Base-by-base conservation (phyloP, 2,329 filamentous ascomycete genomes). In the Botryotinia narcissicola region DNA sequence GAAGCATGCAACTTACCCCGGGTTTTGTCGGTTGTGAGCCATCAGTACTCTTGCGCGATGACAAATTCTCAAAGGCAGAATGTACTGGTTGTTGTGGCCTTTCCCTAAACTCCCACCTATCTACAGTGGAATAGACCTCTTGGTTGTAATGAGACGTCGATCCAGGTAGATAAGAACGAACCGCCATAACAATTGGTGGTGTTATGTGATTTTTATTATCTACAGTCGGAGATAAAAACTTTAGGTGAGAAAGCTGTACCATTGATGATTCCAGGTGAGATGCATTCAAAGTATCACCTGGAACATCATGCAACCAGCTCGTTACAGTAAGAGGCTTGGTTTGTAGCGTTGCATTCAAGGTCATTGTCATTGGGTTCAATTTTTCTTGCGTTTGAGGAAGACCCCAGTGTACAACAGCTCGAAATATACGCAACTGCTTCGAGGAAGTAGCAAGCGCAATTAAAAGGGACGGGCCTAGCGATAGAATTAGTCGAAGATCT, bases 51-150 rank as follows among this genome's bases (percentile, higher is more conserved):
- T 89, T 89, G 77, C 91, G 89, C 61, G 87, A 86, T 12, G 90
- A 89, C 40, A 96, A 85, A 77, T 95, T 91, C 76, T 94, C 92
- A 80, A 97, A 95, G 20, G 91, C 92, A 2, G 91, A 84, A 80
- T 96, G 92, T 12, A 97, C 83, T 16, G 84, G 86, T 75, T 91
- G 89, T 42, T 68, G 66, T n/a, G 87, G 83, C 66, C 89, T 86
- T 46, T 92, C 89, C 46, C 87, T 86, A 16, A 95, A 81, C 77
- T 96, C 91, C 95, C 95, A 98, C 75, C 92, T 88, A 75, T 94
- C 91, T 75, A 98, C 86, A 59, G 95, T 88, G 77, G 91, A 97
- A 77, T 92, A 89, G 0, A 89, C 84, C 46, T 90, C 89, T 76
- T 91, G 89, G 60, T 87, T 86, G 71, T 88, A 90, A 44, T 90